These are phyloP conservation scores for Oehlia diaphana DNA, from an alignment of 192 early-diverging fungal genomes.

Conservation along the genomic window DNA sequence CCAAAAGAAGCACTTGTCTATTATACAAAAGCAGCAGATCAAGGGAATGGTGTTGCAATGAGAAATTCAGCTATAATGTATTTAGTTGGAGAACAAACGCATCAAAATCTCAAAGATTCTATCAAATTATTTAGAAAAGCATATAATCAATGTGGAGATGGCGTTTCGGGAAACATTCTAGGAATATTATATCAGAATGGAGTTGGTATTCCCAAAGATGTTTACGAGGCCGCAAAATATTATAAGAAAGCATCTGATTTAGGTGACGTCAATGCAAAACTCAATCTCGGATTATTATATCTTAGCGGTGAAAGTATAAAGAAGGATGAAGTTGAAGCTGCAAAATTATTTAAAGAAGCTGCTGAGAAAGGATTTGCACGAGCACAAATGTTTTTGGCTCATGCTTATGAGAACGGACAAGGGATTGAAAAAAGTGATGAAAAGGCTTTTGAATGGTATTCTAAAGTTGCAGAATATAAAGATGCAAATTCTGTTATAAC, in stretches of 20 bases:
- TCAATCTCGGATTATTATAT: conserved; percentile 52
- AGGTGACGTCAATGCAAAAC: conserved; percentile 33
- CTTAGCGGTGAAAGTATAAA: conserved; percentile 37
- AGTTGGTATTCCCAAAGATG: conserved; percentile 52
- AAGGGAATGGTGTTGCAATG: conserved; percentile 57
- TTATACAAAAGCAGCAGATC: conserved; percentile 55
- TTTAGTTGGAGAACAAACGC: conserved; percentile 57
- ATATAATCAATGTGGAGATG: conserved; percentile 38
- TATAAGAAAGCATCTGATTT: conserved; percentile 51
- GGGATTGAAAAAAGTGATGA: conserved; percentile 68
- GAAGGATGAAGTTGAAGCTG: neutral
- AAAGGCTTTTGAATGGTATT: conserved; percentile 66
- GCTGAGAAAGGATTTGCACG: conserved; percentile 73
- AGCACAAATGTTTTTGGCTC: conserved; percentile 80
- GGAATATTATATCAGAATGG: conserved; percentile 51
- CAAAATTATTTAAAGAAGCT: conserved; percentile 15
- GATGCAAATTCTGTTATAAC: neutral
- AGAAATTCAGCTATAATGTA: conserved; percentile 60
- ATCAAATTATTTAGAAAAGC: conserved; percentile 45
- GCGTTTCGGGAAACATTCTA: conserved; percentile 36
- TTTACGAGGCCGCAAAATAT: conserved; percentile 47
- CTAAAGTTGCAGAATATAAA: conserved; percentile 54
- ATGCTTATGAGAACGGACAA: conserved; percentile 74
- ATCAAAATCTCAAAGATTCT: conserved; percentile 44
- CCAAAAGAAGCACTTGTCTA: conserved; percentile 54